Percentiles rank a stretch among this genome's conserved stretches.
These are phyloP conservation scores for Aspergillus sp. DNA, from an alignment of 2,329 filamentous ascomycete species.

Conservation along the genomic window DNA sequence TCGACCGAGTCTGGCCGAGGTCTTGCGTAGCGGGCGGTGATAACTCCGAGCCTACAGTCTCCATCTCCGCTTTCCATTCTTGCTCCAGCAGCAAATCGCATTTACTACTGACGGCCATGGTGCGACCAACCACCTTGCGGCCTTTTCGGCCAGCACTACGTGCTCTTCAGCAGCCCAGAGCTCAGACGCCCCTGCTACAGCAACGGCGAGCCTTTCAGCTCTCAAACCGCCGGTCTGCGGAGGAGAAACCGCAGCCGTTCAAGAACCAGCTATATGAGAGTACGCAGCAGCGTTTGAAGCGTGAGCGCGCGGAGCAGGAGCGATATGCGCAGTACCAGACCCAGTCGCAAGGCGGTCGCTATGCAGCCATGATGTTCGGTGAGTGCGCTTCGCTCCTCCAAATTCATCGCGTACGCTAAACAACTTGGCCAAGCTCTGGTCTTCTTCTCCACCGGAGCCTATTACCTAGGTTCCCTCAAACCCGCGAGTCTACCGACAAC, in stretches of 20 bases:
- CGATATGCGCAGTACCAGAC: slow-evolving; percentile 52
- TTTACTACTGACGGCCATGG: not conserved
- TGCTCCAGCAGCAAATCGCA: not conserved
- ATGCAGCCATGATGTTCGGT: slow-evolving; percentile 43
- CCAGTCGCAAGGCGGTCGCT: slow-evolving; percentile 44
- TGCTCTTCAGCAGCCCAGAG: slow-evolving; percentile 9
- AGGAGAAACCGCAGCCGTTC: slow-evolving; percentile 53
- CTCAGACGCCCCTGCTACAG: slow-evolving; percentile 1
- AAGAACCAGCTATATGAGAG: slow-evolving; percentile 67
- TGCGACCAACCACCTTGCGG: slow-evolving; percentile 6
- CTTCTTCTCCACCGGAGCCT: slow-evolving; percentile 57
- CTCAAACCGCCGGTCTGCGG: slow-evolving; percentile 25
- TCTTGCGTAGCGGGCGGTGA: no score
- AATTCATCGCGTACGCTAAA: no score
- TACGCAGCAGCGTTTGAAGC: slow-evolving; percentile 61
- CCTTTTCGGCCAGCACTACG: slow-evolving; percentile 6
- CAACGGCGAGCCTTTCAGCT: slow-evolving; percentile 30
- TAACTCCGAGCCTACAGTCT: no score
- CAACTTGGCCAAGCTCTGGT: slow-evolving; percentile 49
- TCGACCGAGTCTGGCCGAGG: not conserved
- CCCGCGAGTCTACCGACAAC: slow-evolving; percentile 51
- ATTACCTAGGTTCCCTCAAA: slow-evolving; percentile 58
- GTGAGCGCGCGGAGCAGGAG: slow-evolving; percentile 62
- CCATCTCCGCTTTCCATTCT: slow-evolving; percentile 7
- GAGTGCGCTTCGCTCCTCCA: no score